Base-by-base conservation (phyloP, 192 early-diverging fungal species). In the Endogone sp. region DNA sequence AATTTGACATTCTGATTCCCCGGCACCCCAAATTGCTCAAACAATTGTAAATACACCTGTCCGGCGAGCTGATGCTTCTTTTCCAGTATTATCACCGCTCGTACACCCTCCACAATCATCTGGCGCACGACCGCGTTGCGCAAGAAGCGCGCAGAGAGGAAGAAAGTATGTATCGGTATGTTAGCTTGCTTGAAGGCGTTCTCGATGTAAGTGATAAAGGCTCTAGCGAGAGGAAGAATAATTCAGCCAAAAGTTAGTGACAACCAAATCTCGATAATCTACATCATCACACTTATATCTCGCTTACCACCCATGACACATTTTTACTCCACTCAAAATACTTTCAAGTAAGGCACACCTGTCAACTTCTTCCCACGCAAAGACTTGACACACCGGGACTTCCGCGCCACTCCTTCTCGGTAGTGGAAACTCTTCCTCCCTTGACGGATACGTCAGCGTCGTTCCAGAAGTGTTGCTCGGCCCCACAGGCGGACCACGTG, bases 41-140 rank as follows among this genome's bases (percentile, higher is more conserved):
- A 72, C 27, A 72, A 60, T 60, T 72, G 71, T 63, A 72, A 56
- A 58, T 72, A 67, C 3, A 72, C 71, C 21, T 60, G 23, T 1
- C 65, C 71, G 25, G 49, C 62, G 24, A 72, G 21, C 60, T 32
- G 57, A 29, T 56, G 57, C n/a, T 37, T 30, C 25, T 60, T 58
- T 26, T 72, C 71, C 21, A 72, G 30, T 25, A 72, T 67, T 22
- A 72, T 26, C 25, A 72, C 65, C 30, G 71, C 71, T 60, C 62
- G 71, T 8, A 72, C 71, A 27, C 71, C 71, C 63, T 72, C 71
- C 20, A 72, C 66, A 61, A 72, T 67, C 71, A 72, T 72, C 49
- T 72, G 71, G 44, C 71, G 71, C 58, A 72, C 56, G 56, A 72
- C 71, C 31, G 71, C 56, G 4, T 67, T 72, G 26, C 71, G 27